A percentile compares a stretch with the other conserved stretches of the same genome.
phyloP scores from a whole-genome alignment of 2,329 filamentous ascomycete genomes.

The Pseudogymnoascus sp. region DNA sequence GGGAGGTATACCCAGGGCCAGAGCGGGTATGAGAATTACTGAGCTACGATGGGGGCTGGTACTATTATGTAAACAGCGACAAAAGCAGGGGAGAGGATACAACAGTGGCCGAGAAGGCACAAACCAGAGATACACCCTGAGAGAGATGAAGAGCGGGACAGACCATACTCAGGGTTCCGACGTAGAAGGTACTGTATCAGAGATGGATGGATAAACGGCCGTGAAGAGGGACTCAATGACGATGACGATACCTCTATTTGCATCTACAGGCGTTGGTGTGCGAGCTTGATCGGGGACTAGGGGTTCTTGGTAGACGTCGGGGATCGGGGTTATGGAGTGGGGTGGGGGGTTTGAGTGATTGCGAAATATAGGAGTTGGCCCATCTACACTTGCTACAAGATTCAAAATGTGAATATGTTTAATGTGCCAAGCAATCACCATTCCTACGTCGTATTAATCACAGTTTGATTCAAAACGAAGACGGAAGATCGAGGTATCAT shows the following conservation, averaged over 20 bases:
- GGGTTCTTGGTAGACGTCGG: slow-evolving; percentile 4
- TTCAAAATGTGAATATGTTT: not conserved
- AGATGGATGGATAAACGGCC: not conserved
- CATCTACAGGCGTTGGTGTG: slow-evolving; percentile 7
- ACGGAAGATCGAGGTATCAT: not conserved
- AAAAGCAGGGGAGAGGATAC: not conserved
- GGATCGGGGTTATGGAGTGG: slow-evolving; percentile 1
- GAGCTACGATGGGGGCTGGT: not conserved
- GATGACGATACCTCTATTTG: slow-evolving; percentile 5
- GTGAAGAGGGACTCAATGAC: slow-evolving; percentile 2
- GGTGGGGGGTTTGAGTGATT: slow-evolving; percentile 1
- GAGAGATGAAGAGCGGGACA: not conserved
- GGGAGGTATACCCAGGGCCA: slow-evolving; percentile 5
- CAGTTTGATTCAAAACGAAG: not conserved
- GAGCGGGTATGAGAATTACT: slow-evolving; percentile 2
- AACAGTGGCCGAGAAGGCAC: not conserved
- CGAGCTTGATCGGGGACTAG: not conserved
- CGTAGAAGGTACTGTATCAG: not conserved
- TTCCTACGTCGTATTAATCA: not conserved
- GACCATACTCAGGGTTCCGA: not conserved
- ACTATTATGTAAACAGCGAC: slow-evolving; percentile 2
- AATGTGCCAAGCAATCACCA: not conserved
- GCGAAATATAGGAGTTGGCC: not conserved
- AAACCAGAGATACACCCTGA: not conserved
- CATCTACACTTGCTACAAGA: not conserved